Evolutionary conservation across 495 filamentous ascomycete species (phyloP).

Genomic region (Peziza echinospora): DNA sequence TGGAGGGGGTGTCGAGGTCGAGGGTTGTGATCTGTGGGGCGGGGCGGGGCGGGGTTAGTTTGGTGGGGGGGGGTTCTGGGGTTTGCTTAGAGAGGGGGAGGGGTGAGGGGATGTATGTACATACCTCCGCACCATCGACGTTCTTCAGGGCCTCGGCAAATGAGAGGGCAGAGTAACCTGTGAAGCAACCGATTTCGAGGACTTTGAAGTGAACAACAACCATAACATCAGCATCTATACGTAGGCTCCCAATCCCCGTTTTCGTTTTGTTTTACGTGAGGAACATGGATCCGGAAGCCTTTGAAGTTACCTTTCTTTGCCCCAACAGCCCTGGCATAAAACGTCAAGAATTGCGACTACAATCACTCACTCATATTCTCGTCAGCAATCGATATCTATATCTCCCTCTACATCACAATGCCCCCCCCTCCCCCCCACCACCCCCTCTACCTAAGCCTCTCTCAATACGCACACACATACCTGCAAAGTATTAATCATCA

Average conservation of each 20-base stretch:
- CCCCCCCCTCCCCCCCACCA: neutral
- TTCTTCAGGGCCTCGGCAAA: slow-evolving; percentile 19
- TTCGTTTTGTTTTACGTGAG: too few species aligned
- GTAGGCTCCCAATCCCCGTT: too few species aligned
- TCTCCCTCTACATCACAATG: neutral
- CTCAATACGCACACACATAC: slow-evolving; percentile 2
- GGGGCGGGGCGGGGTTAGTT: neutral
- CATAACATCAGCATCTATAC: neutral
- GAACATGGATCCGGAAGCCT: neutral
- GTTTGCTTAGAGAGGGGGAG: too few species aligned
- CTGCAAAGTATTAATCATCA: slow-evolving; percentile 16
- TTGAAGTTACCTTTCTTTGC: slow-evolving; percentile 1
- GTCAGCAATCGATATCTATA: too few species aligned
- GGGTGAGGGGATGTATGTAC: neutral
- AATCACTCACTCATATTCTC: too few species aligned
- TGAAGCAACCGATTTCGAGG: slow-evolving; percentile 22
- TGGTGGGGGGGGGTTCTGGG: too few species aligned
- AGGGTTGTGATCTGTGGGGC: slow-evolving; percentile 9
- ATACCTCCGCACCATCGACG: slow-evolving; percentile 8
- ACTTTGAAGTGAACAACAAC: slow-evolving; percentile 10
- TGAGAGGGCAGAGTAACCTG: slow-evolving; percentile 21
- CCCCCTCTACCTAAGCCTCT: neutral
- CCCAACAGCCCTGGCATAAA: slow-evolving; percentile 7
- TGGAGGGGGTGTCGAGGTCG: slow-evolving; percentile 15
- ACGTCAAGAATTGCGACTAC: slow-evolving; percentile 17